Percentiles rank a stretch among this genome's conserved stretches.
These are phyloP conservation scores for Monascus purpureus DNA, from an alignment of 495 filamentous ascomycete species.

Conservation along the genomic window DNA sequence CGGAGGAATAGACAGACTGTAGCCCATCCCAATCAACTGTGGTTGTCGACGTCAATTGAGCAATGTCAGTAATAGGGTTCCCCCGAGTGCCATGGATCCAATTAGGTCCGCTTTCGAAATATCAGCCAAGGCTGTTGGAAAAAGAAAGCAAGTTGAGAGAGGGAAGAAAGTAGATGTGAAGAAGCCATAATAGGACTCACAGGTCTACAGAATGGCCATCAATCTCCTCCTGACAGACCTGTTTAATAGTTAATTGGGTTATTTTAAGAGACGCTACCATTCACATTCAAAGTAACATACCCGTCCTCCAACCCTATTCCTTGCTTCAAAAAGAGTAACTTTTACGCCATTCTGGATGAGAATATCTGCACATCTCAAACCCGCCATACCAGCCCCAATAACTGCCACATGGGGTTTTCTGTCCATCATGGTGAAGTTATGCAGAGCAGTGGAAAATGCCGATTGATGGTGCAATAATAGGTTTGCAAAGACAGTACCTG, in stretches of 20 bases:
- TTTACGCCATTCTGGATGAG: constrained; percentile 62
- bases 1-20: constrained; percentile 44
- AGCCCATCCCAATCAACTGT: constrained; percentile 40
- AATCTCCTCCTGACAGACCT: constrained; percentile 27
- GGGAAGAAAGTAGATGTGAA: constrained; percentile 1
- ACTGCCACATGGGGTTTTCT: constrained; percentile 47
- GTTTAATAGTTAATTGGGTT: constrained; percentile 1
- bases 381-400: constrained; percentile 79
- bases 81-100: constrained; percentile 86
- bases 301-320: constrained; percentile 72
- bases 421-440: constrained; percentile 9
- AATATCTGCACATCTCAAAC: constrained; percentile 73
- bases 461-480: background rate
- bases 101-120: constrained; percentile 56
- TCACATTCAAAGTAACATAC: constrained; percentile 26
- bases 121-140: constrained; percentile 1
- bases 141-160: background rate
- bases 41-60: constrained; percentile 48
- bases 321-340: constrained; percentile 77
- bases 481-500: no score
- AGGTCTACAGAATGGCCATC: constrained; percentile 33
- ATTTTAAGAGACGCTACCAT: background rate
- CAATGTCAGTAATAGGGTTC: constrained; percentile 76
- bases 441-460: background rate
- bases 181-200: constrained; percentile 12